Evolutionary conservation across 441 rosid species (phyloP).

Genomic region (Adansonia gregorii): DNA sequence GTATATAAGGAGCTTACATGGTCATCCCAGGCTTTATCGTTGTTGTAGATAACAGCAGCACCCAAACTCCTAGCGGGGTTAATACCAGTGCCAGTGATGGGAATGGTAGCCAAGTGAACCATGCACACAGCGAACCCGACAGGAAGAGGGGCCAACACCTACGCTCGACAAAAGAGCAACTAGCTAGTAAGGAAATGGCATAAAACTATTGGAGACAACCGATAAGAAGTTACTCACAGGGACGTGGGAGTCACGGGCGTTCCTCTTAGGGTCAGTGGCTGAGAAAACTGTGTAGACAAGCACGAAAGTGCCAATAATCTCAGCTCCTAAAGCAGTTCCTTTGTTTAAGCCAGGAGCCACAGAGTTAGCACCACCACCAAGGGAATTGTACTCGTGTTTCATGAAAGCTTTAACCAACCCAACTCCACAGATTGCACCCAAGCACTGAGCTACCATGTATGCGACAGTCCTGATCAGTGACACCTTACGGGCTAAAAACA

Average conservation of each 20-base stretch:
- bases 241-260: slow-evolving; percentile 81
- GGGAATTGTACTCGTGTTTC: slow-evolving; percentile 56
- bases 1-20: slow-evolving; percentile 22
- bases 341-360: slow-evolving; percentile 59
- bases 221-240: slow-evolving; percentile 42
- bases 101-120: slow-evolving; percentile 32
- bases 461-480: slow-evolving; percentile 65
- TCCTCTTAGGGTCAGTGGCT: slow-evolving; percentile 86
- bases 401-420: slow-evolving; percentile 82
- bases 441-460: slow-evolving; percentile 79
- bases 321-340: slow-evolving; percentile 75
- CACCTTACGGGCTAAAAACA: slow-evolving; percentile 74
- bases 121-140: slow-evolving; percentile 40
- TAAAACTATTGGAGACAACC: no score
- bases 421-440: slow-evolving; percentile 80
- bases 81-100: slow-evolving; percentile 39
- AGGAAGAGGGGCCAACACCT: slow-evolving; percentile 43
- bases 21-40: slow-evolving; percentile 40
- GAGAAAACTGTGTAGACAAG: slow-evolving; percentile 91
- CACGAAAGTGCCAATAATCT: slow-evolving; percentile 84
- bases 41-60: slow-evolving; percentile 43
- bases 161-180: no score
- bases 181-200: no score
- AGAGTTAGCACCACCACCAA: slow-evolving; percentile 69
- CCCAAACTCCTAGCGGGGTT: slow-evolving; percentile 45